Evolutionary conservation across 495 filamentous ascomycete species (phyloP).

Genomic region (Bryoglossum gracile): DNA sequence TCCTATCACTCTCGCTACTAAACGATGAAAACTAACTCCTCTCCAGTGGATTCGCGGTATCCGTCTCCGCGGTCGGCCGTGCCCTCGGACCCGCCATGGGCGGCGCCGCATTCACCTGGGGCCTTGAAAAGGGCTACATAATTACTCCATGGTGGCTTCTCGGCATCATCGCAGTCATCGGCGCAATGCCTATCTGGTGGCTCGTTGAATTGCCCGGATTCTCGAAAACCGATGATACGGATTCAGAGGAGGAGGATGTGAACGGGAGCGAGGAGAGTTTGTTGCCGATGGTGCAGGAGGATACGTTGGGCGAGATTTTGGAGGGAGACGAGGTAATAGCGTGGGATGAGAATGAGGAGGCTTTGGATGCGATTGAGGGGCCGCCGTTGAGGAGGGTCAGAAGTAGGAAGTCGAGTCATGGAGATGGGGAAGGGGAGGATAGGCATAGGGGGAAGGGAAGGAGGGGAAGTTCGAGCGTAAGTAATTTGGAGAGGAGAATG

Average conservation of each 20-base stretch:
- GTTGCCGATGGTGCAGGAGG: slow-evolving; percentile 19
- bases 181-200: slow-evolving; percentile 60
- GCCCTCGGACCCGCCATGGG: slow-evolving; percentile 66
- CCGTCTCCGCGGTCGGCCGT: slow-evolving; percentile 68
- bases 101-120: slow-evolving; percentile 60
- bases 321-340: slow-evolving; percentile 16
- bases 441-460: neutral
- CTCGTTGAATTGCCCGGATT: slow-evolving; percentile 74
- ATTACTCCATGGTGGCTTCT: slow-evolving; percentile 77
- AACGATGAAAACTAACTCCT: too few species aligned
- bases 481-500: slow-evolving; percentile 18
- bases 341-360: slow-evolving; percentile 25
- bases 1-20: too few species aligned
- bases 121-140: slow-evolving; percentile 62
- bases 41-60: slow-evolving; percentile 77
- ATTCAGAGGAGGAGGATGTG: slow-evolving; percentile 34
- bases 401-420: slow-evolving; percentile 2
- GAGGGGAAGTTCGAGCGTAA: neutral
- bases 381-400: slow-evolving; percentile 2
- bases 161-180: slow-evolving; percentile 47
- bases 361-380: slow-evolving; percentile 17
- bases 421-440: neutral
- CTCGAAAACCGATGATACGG: slow-evolving; percentile 26
- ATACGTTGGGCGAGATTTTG: slow-evolving; percentile 26
- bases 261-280: slow-evolving; percentile 15